Conservation (phyloP, 768 basidiomycete species). For the Mrakia hoshinonis region DNA sequence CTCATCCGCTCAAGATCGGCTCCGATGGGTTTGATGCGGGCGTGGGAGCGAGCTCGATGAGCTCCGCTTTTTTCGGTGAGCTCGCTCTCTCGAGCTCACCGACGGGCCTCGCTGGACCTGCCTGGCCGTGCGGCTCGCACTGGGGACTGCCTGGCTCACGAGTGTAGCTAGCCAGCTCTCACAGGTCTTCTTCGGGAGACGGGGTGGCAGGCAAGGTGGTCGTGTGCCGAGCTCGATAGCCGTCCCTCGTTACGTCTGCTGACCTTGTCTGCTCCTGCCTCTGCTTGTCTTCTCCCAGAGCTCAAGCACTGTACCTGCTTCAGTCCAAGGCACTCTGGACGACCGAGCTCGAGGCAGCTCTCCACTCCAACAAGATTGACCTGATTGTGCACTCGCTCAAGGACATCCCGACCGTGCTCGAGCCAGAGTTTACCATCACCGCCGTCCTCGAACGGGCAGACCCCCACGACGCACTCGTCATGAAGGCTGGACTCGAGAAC, state of each 20-base stretch:
- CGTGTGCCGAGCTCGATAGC: background rate
- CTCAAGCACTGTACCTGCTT: constrained; percentile 26
- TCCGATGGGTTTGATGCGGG: too few species aligned
- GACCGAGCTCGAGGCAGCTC: constrained; percentile 81
- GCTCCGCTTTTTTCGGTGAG: too few species aligned
- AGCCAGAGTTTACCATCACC: constrained; percentile 72
- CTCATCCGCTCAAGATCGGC: background rate
- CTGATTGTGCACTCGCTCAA: constrained; percentile 89
- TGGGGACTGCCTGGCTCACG: too few species aligned
- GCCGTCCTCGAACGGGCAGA: constrained; percentile 81
- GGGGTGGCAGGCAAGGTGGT: background rate
- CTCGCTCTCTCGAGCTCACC: too few species aligned
- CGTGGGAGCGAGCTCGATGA: too few species aligned
- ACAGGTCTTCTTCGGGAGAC: too few species aligned
- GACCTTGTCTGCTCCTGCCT: background rate
- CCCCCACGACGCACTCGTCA: constrained; percentile 77
- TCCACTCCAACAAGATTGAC: constrained; percentile 66
- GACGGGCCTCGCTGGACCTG: too few species aligned
- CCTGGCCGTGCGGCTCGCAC: too few species aligned
- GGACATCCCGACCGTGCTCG: constrained; percentile 82
- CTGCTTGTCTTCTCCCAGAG: background rate
- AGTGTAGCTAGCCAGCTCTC: too few species aligned
- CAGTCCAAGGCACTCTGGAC: constrained; percentile 67
- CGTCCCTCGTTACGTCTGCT: constrained; percentile 1
- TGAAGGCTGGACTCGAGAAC: constrained; percentile 55